phyloP scores from a whole-genome alignment of 305 asterid species.

The Solanum hybrid region DNA sequence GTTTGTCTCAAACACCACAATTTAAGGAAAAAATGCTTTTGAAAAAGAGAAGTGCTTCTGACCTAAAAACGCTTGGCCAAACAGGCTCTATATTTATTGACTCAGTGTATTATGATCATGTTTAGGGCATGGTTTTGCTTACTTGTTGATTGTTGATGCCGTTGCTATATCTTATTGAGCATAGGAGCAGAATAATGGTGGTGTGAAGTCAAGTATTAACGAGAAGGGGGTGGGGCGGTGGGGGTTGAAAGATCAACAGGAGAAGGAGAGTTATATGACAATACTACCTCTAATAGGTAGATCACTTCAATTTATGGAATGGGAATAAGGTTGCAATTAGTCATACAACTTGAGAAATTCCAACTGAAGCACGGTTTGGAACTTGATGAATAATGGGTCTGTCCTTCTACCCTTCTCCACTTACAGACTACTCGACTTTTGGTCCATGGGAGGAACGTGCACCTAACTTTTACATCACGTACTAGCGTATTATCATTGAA shows the following conservation, averaged over 20 bases:
- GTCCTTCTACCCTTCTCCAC: neutral
- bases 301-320: neutral
- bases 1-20: neutral
- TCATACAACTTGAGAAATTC: neutral
- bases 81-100: neutral
- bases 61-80: neutral
- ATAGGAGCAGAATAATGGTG: neutral
- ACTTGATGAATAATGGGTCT: neutral
- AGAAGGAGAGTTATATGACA: neutral
- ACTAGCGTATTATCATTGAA: neutral
- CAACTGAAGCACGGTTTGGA: neutral
- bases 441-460: neutral
- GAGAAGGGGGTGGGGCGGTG: neutral
- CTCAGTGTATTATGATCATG: neutral
- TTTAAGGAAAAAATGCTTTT: neutral
- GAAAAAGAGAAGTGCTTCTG: neutral
- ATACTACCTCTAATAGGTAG: neutral
- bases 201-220: neutral
- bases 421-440: neutral
- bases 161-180: neutral
- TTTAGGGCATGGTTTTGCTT: neutral
- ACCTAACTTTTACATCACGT: neutral
- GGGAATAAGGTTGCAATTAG: neutral
- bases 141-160: neutral
- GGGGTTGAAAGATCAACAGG: neutral